Evolutionary conservation across 2,329 filamentous ascomycete species (phyloP), one percentile per base, ranked within the genome.

Genomic region (Trichoderma hamatum): DNA sequence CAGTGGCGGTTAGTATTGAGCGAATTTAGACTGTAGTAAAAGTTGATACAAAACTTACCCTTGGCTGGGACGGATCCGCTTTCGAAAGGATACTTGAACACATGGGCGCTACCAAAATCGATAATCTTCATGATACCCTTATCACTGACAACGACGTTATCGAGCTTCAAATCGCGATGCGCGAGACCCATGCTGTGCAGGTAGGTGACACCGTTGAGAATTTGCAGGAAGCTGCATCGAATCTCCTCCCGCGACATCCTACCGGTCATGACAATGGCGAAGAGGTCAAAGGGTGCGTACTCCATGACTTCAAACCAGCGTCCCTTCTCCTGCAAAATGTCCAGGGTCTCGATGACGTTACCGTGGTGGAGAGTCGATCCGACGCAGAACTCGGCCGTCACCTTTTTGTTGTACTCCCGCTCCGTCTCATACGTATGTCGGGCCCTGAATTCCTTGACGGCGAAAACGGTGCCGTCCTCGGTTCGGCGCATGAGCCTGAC

Each of bases 301-400:
- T 99, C 96, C 96, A 99, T 99, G 52, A 99, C 96, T 77, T 98
- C 95, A 76, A 94, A 99, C 93, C 96, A 99, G 72, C 91, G 94
- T 62, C 89, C 89, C 80, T 95, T 96, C 81, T 99, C 96, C 73
- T 96, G 92, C 13, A 99, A 89, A 72, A 99, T 97, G 79, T 99
- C 96, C 73, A 99, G 86, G 1, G 96, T 98, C 80, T 99, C 96
- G 75, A 99, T 98, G 74, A 99, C 94, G 78, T 99, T 99, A 75
- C 96, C 95, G 76, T 99, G 96, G 76, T 98, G 96, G 46, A 99
- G 84, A 0, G 96, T 97, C 3, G 95, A 98, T 14, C 96, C 96
- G 74, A 99, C 95, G 78, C 96, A 99, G 80, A 99, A 99, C 77
- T 99, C 96, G 2, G 96, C 95, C 0, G 96, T 99, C 58, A 99